Conservation (phyloP, 495 filamentous ascomycete genomes). For the Articulospora tetracladia region DNA sequence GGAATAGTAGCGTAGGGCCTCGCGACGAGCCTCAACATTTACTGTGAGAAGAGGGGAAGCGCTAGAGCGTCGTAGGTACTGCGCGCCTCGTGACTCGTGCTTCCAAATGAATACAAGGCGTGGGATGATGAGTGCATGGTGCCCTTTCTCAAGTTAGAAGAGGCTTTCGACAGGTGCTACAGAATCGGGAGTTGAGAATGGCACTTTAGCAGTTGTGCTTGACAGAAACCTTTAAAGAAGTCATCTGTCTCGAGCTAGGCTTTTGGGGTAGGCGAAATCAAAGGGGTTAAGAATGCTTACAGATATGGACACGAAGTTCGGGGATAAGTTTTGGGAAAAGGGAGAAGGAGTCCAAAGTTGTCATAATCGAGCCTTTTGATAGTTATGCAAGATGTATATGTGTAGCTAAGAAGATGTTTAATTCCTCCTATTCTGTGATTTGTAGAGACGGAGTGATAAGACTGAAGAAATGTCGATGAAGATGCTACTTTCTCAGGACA, state of each 20-base stretch:
- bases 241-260: background rate
- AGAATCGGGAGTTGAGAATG: background rate
- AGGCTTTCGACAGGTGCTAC: background rate
- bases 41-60: background rate
- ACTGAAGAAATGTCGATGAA: no score
- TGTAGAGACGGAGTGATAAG: no score
- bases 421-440: no score
- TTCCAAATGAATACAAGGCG: slow-evolving; percentile 1
- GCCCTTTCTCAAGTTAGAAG: background rate
- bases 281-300: background rate
- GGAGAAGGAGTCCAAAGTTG: background rate
- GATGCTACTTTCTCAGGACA: no score
- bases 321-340: background rate
- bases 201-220: no score
- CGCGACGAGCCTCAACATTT: background rate
- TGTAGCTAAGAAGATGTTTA: no score
- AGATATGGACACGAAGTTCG: background rate
- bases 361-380: no score
- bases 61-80: background rate
- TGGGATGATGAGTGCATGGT: background rate
- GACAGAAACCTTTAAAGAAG: no score
- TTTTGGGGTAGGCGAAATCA: background rate
- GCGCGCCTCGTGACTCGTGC: background rate
- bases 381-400: background rate
- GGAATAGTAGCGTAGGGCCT: background rate